A percentile compares a stretch with the other conserved stretches of the same genome.
Evolutionary conservation across 2,329 filamentous ascomycete genomes (phyloP).

Genomic region (Talaromyces marneffei): DNA sequence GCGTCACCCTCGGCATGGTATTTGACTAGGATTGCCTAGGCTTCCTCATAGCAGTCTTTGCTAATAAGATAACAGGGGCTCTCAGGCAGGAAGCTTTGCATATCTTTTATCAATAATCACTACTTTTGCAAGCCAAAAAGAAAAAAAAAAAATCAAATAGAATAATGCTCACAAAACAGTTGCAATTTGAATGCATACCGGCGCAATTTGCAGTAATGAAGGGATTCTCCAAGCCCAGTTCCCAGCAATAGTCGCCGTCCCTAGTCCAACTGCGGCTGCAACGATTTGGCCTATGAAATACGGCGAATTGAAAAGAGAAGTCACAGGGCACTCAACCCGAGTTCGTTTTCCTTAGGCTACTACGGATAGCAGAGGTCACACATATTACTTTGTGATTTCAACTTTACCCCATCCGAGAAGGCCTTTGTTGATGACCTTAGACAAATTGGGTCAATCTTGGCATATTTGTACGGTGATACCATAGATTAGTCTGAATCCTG

Average conservation of each 20-base stretch:
- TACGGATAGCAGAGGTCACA: too few relatives aligned
- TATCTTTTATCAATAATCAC: neutral
- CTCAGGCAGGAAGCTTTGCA: constrained; percentile 20
- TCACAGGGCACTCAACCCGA: too few relatives aligned
- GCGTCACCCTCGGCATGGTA: constrained; percentile 51
- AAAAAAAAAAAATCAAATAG: neutral
- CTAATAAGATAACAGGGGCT: constrained; percentile 23
- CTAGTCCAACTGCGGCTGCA: constrained; percentile 25
- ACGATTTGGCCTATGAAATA: constrained; percentile 24
- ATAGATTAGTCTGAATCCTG: too few relatives aligned
- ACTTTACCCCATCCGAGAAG: too few relatives aligned
- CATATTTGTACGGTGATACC: too few relatives aligned
- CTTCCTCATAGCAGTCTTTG: constrained; percentile 24
- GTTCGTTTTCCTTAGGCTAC: too few relatives aligned
- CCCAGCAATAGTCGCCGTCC: constrained; percentile 27
- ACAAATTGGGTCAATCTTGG: too few relatives aligned
- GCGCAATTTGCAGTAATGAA: constrained; percentile 37
- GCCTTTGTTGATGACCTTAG: too few relatives aligned
- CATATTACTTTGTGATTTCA: too few relatives aligned
- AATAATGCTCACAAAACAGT: constrained; percentile 19
- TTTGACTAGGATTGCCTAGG: constrained; percentile 27
- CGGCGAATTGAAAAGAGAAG: constrained; percentile 55
- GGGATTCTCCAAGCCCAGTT: constrained; percentile 47
- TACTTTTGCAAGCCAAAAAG: too few relatives aligned
- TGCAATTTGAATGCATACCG: constrained; percentile 22